These are phyloP conservation scores for Plasmodiophora brassicae DNA, from an alignment of 208 protist genomes.

Conservation along the genomic window DNA sequence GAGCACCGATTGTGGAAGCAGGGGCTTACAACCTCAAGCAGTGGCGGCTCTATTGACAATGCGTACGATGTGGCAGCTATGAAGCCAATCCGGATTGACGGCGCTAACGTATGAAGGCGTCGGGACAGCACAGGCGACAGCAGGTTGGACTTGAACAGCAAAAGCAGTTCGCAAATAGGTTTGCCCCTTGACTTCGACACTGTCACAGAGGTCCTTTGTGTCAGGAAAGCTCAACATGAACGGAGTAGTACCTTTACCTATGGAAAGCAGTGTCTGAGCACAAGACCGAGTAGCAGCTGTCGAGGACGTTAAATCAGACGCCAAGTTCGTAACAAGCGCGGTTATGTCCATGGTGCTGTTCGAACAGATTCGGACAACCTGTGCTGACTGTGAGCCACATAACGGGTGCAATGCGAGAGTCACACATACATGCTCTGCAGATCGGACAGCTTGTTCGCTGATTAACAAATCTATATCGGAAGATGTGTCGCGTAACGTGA, in stretches of 20 bases:
- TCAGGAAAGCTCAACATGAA: not conserved
- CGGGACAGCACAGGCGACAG: constrained; percentile 25
- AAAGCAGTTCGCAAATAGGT: not conserved
- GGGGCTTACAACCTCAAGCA: constrained; percentile 23
- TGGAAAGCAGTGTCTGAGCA: not conserved
- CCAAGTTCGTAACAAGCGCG: not conserved
- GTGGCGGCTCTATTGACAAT: constrained; percentile 26
- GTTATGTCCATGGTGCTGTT: not conserved
- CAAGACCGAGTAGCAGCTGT: not conserved
- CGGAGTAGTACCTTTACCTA: too few relatives aligned
- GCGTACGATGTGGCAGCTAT: constrained; percentile 35
- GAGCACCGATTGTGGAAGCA: not conserved
- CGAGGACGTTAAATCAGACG: not conserved
- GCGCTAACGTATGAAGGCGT: constrained; percentile 32
- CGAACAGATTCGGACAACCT: not conserved
- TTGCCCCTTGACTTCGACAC: not conserved
- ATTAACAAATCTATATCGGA: constrained; percentile 34
- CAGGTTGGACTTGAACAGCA: not conserved
- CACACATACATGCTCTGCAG: not conserved
- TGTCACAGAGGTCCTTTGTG: not conserved
- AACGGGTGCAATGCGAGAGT: not conserved
- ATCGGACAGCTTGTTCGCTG: not conserved
- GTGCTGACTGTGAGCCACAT: not conserved
- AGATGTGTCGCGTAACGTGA: constrained; percentile 34
- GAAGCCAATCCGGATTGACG: constrained; percentile 40